phyloP scores from a whole-genome alignment of 164 flowering plant species.

The Tetrastigma voinierianum region DNA sequence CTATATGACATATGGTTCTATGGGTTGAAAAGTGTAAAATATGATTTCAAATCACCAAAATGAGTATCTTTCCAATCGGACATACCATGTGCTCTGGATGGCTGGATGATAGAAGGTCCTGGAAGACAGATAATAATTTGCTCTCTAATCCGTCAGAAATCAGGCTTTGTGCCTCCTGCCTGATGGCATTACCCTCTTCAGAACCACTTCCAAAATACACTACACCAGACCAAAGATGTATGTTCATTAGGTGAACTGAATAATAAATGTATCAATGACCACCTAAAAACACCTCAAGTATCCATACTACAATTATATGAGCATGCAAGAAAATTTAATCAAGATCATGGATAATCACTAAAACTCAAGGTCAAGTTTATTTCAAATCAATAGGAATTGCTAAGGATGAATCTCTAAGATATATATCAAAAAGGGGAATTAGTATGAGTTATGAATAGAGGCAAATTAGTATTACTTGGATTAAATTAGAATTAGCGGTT shows the following conservation, averaged over 20 bases:
- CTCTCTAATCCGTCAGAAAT: constrained; percentile 75
- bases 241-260: background rate
- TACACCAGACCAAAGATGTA: constrained; percentile 26
- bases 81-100: constrained; percentile 81
- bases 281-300: background rate
- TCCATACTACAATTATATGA: background rate
- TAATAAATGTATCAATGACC: background rate
- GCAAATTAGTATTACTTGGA: too few relatives aligned
- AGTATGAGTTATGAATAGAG: too few relatives aligned
- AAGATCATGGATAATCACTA: too few relatives aligned
- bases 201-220: constrained; percentile 51
- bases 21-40: background rate
- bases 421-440: too few relatives aligned
- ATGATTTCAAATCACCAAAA: background rate
- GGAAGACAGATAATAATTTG: constrained; percentile 43
- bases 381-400: too few relatives aligned
- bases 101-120: constrained; percentile 51
- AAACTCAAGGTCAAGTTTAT: too few relatives aligned
- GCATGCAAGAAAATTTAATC: background rate
- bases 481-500: too few relatives aligned
- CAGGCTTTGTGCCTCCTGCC: constrained; percentile 49
- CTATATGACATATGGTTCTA: too few relatives aligned
- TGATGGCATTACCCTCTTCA: constrained; percentile 33
- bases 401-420: too few relatives aligned
- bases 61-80: constrained; percentile 3